Evolutionary conservation across 1,284 basidiomycete genomes (phyloP), one percentile per base, ranked within the genome.

Genomic region (Hypsizygus ulmarius): DNA sequence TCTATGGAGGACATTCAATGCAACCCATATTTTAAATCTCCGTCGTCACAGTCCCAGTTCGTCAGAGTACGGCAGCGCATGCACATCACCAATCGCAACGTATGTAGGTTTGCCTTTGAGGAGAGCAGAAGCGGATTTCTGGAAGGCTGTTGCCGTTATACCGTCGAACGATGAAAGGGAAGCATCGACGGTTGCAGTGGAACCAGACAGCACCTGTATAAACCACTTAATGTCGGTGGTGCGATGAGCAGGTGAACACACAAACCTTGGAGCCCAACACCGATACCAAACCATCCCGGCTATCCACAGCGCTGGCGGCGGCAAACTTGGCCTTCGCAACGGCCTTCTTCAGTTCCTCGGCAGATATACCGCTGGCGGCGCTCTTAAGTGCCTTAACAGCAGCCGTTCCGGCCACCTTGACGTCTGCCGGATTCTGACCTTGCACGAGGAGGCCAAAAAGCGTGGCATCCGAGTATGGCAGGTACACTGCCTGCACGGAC

Each of bases 391-490:
- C 83, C 35, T 78, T 68, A 12, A 88, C 81, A 32, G 80, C 84
- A 49, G 75, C 76, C 66, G 84, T 79, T 19, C 81, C 81, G 36
- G 82, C 80, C 43, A 79, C 76, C 59, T 79, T 82, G 33, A 92
- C 84, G 43, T 71, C 73, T 35, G 74, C 75, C 5, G 80, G 62
- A 28, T 77, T 78, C 45, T 73, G 63, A 6, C 78, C 86, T 64
- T 87, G 81, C 41, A 96, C 73, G 49, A 92, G 69, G 50, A 95
- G 68, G 54, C 91, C 92, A 56, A 95, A 84, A 48, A 97, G 78
- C 14, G 87, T 77, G 3, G 91, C 92, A 65, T 97, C 94, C 16
- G 92, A 91, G 74, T 97, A 97, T 14, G 88, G 83, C 11, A 93
- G 73, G 62, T 90, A 79, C 50, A 94, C 82, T 2, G 84, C 68